Conservation (phyloP, 2,329 filamentous ascomycete species). For the Arthrobotrys megalospora region DNA sequence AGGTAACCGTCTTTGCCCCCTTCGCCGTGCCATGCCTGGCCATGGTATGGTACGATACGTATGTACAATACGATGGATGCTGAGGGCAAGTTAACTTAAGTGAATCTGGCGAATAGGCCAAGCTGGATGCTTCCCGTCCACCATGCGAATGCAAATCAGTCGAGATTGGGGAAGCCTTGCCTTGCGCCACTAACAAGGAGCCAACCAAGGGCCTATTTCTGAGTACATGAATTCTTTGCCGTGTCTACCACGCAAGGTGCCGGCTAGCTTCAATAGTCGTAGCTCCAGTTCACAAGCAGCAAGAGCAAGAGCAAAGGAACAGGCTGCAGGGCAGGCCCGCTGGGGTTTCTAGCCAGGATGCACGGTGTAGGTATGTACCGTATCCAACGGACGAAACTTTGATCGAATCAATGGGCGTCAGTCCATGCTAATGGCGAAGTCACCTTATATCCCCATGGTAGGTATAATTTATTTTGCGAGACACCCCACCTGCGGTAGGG, state of each 20-base stretch:
- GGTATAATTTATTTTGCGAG: constrained; percentile 61
- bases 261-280: constrained; percentile 59
- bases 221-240: constrained; percentile 51
- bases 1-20: constrained; percentile 51
- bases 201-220: constrained; percentile 55
- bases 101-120: constrained; percentile 45
- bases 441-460: constrained; percentile 60
- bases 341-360: constrained; percentile 49
- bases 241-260: constrained; percentile 51
- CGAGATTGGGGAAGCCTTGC: constrained; percentile 48
- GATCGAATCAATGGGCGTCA: constrained; percentile 53
- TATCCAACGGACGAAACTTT: constrained; percentile 53
- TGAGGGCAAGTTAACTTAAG: constrained; percentile 14
- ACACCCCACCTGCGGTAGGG: constrained; percentile 61
- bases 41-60: constrained; percentile 29
- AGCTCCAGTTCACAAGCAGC: constrained; percentile 54
- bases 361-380: constrained; percentile 50
- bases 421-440: constrained; percentile 60
- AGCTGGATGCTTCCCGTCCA: constrained; percentile 44
- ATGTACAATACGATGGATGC: constrained; percentile 17
- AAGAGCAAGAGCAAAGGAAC: constrained; percentile 42
- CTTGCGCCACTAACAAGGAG: constrained; percentile 58
- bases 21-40: constrained; percentile 34
- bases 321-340: constrained; percentile 56
- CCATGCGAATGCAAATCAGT: constrained; percentile 53